Evolutionary conservation across 208 protist genomes (phyloP).

Genomic region (Crithidia thermophila): DNA sequence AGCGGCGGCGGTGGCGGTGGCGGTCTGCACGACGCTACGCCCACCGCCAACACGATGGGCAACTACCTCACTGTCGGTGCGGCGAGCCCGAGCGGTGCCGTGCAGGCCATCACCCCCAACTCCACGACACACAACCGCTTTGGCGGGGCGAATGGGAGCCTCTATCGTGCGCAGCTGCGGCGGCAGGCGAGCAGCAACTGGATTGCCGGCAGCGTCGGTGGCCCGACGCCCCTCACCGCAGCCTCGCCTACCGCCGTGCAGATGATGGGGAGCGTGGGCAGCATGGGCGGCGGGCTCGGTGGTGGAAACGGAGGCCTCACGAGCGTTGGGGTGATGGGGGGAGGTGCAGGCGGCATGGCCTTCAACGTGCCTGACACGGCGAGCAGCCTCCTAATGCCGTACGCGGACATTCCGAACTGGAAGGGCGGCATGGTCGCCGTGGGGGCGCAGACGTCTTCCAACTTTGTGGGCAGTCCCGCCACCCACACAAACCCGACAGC

Average conservation of each 20-base stretch:
- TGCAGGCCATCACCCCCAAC: constrained; percentile 4
- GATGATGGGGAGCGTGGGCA: constrained; percentile 11
- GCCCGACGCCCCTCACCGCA: neutral
- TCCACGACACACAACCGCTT: constrained; percentile 4
- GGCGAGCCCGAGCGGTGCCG: neutral
- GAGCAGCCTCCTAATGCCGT: constrained; percentile 42
- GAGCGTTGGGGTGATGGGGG: no score
- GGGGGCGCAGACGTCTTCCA: neutral
- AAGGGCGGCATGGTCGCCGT: constrained; percentile 22
- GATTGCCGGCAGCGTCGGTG: neutral
- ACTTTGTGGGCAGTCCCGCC: constrained; percentile 14
- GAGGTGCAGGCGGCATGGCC: neutral
- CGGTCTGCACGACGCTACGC: neutral
- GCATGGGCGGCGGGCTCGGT: neutral
- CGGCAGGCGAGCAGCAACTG: constrained; percentile 17
- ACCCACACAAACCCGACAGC: constrained; percentile 1
- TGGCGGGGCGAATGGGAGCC: constrained; percentile 5
- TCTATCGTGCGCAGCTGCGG: constrained; percentile 15
- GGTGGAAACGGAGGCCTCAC: no score
- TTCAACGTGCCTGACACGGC: constrained; percentile 19
- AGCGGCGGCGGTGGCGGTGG: neutral
- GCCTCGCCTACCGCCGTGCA: constrained; percentile 3
- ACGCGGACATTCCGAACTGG: constrained; percentile 35
- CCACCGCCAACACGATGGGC: neutral
- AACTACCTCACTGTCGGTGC: neutral